Conservation (phyloP, 345 rosid genomes). For the Psidium guajava region DNA sequence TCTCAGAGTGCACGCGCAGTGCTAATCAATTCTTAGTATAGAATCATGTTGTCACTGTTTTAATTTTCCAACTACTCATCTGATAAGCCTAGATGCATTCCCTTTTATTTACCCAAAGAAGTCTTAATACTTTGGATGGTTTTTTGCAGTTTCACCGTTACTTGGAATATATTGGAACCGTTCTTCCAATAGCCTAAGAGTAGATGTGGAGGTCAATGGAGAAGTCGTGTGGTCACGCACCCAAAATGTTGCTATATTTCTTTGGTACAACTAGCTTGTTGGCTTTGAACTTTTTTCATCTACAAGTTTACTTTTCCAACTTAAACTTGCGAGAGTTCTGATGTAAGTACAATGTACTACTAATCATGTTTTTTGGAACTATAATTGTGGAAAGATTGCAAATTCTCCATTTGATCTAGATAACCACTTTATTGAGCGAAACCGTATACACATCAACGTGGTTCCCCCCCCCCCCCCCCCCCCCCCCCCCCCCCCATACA, state of each 20-base stretch:
- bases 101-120: not conserved
- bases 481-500: not conserved
- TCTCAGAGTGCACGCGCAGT: not conserved
- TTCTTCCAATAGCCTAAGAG: not conserved
- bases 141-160: conserved; percentile 8
- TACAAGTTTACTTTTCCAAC: not conserved
- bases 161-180: not conserved
- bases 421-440: not conserved
- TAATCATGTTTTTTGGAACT: not conserved
- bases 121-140: not conserved
- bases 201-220: not conserved
- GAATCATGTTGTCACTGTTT: not conserved
- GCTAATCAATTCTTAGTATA: not conserved
- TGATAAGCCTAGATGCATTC: not conserved
- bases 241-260: not conserved
- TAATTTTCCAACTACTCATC: not conserved
- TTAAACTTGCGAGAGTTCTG: not conserved
- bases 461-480: no score
- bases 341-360: not conserved
- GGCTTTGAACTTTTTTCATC: not conserved
- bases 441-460: not conserved
- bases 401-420: not conserved
- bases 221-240: not conserved
- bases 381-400: not conserved
- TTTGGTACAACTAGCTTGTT: not conserved